phyloP scores from a whole-genome alignment of 2,329 filamentous ascomycete genomes.

The Tympanopsis confertula region DNA sequence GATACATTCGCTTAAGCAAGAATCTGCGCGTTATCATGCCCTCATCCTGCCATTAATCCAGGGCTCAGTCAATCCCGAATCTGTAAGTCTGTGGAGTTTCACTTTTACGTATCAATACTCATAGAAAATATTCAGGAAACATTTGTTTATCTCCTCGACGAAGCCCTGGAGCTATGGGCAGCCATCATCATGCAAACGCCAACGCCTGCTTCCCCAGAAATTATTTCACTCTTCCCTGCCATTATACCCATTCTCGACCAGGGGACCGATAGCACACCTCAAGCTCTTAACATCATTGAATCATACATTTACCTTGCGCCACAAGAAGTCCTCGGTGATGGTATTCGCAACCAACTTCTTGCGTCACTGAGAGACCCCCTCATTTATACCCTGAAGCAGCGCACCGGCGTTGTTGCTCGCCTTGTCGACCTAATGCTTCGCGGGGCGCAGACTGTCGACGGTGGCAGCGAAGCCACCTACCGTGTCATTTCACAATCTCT shows the following conservation, averaged over 20 bases:
- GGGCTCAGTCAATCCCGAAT: slow-evolving; percentile 47
- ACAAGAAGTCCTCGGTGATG: slow-evolving; percentile 22
- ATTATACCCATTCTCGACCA: slow-evolving; percentile 33
- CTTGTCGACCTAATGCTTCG: slow-evolving; percentile 31
- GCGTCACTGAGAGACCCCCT: neutral
- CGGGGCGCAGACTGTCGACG: slow-evolving; percentile 20
- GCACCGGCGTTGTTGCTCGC: slow-evolving; percentile 26
- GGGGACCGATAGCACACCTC: slow-evolving; percentile 28
- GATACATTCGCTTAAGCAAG: slow-evolving; percentile 49
- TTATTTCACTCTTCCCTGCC: slow-evolving; percentile 30
- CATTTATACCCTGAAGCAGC: neutral
- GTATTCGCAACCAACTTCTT: neutral
- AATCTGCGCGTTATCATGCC: slow-evolving; percentile 45
- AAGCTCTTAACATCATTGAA: slow-evolving; percentile 34
- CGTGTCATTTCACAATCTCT: slow-evolving; percentile 24
- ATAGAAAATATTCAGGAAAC: too few relatives aligned
- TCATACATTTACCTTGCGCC: slow-evolving; percentile 35
- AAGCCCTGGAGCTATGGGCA: slow-evolving; percentile 54
- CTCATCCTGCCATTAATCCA: slow-evolving; percentile 52
- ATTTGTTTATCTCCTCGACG: slow-evolving; percentile 50
- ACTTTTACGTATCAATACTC: too few relatives aligned
- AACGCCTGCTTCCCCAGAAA: slow-evolving; percentile 24
- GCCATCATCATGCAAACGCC: slow-evolving; percentile 38
- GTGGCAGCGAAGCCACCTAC: slow-evolving; percentile 25
- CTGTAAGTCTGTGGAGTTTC: too few relatives aligned